These are phyloP conservation scores for Penicillium expansum DNA, from an alignment of 2,329 filamentous ascomycete species.

Conservation along the genomic window DNA sequence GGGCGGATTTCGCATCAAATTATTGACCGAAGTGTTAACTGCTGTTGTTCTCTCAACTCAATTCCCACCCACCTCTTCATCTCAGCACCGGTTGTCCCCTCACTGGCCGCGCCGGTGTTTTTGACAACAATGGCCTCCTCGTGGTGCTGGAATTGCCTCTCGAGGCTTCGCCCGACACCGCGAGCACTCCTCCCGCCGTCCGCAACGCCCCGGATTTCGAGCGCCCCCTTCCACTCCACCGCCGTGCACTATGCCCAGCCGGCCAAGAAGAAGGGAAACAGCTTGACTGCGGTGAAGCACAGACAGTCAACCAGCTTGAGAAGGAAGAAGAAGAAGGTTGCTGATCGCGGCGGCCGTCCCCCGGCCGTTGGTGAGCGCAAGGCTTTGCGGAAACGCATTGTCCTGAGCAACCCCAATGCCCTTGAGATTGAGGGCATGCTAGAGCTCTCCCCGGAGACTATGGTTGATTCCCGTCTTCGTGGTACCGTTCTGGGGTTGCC, in stretches of 20 bases:
- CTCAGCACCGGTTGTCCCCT: slow-evolving; percentile 25
- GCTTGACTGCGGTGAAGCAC: slow-evolving; percentile 33
- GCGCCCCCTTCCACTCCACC: slow-evolving; percentile 46
- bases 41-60: slow-evolving; percentile 12
- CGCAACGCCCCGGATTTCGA: slow-evolving; percentile 47
- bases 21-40: slow-evolving; percentile 16
- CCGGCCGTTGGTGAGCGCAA: slow-evolving; percentile 78
- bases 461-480: slow-evolving; percentile 54
- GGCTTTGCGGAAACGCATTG: slow-evolving; percentile 80
- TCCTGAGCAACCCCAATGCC: slow-evolving; percentile 92
- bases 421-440: slow-evolving; percentile 69
- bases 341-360: slow-evolving; percentile 51
- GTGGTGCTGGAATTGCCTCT: slow-evolving; percentile 59
- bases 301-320: slow-evolving; percentile 41
- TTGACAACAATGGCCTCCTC: slow-evolving; percentile 53
- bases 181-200: slow-evolving; percentile 40
- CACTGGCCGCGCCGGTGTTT: slow-evolving; percentile 36
- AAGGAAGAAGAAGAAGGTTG: slow-evolving; percentile 45
- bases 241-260: slow-evolving; percentile 38
- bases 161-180: slow-evolving; percentile 46
- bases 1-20: slow-evolving; percentile 26
- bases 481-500: slow-evolving; percentile 70
- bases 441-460: slow-evolving; percentile 56
- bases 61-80: slow-evolving; percentile 17
- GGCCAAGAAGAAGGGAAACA: slow-evolving; percentile 51